Evolutionary conservation across 78 protist species (phyloP).

Genomic region (Emiliania huxleyi): DNA sequence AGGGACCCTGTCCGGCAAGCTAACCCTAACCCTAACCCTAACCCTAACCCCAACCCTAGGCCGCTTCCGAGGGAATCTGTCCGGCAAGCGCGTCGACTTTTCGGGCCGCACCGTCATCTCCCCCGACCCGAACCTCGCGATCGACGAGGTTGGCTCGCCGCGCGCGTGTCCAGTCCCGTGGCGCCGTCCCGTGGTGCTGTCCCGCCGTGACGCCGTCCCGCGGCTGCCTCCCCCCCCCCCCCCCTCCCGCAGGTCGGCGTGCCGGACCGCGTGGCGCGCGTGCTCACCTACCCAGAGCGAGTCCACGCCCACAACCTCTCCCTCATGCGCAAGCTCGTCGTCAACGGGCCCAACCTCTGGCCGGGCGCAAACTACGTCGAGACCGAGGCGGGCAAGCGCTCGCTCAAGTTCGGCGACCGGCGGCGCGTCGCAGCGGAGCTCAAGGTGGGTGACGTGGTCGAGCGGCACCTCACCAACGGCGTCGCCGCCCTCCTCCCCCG

Average conservation of each 20-base stretch:
- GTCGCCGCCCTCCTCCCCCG: slow-evolving; percentile 96
- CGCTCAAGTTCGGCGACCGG: slow-evolving; percentile 71
- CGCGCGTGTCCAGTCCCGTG: no score
- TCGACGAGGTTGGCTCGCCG: slow-evolving; percentile 94
- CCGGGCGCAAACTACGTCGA: slow-evolving; percentile 90
- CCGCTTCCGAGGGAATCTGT: slow-evolving; percentile 76
- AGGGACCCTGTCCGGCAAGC: slow-evolving; percentile 94
- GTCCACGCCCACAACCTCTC: slow-evolving; percentile 59
- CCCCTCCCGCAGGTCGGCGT: no score
- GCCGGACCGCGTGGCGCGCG: slow-evolving; percentile 85
- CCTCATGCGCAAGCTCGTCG: slow-evolving; percentile 60
- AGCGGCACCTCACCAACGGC: slow-evolving; percentile 93
- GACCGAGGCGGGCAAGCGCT: neutral
- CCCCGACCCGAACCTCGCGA: slow-evolving; percentile 98
- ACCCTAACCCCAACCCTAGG: no score
- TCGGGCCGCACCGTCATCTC: slow-evolving; percentile 98
- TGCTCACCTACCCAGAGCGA: slow-evolving; percentile 94
- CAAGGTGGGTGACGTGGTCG: slow-evolving; percentile 86
- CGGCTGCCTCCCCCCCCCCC: no score
- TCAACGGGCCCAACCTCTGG: slow-evolving; percentile 69
- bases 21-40: no score
- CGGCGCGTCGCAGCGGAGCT: slow-evolving; percentile 14
- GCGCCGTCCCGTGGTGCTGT: no score
- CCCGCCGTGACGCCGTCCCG: no score
- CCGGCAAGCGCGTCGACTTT: slow-evolving; percentile 99